Evolutionary conservation across 2,329 filamentous ascomycete genomes (phyloP).

Genomic region (Aureobasidium subglaciale): DNA sequence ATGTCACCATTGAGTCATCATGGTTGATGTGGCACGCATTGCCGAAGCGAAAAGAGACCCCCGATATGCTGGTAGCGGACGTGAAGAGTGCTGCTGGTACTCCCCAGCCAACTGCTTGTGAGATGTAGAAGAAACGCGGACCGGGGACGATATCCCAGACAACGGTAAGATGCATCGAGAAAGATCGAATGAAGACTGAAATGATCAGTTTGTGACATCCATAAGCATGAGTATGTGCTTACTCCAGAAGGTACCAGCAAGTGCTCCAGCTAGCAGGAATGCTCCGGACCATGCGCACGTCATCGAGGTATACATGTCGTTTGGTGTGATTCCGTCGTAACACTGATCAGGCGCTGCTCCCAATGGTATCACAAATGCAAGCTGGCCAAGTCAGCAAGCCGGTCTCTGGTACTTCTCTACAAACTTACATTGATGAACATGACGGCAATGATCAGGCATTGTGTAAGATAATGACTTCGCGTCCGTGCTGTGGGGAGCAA

Average conservation of each 20-base stretch:
- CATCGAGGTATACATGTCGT: conserved; percentile 77
- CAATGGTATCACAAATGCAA: conserved; percentile 86
- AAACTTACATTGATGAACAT: conserved; percentile 72
- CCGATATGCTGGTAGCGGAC: conserved; percentile 73
- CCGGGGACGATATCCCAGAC: conserved; percentile 94
- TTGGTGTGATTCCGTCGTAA: conserved; percentile 81
- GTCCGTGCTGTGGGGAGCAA: conserved; percentile 82
- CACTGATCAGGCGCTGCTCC: conserved; percentile 74
- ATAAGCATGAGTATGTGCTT: no score
- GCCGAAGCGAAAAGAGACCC: conserved; percentile 91
- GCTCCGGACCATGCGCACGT: conserved; percentile 85
- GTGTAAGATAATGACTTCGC: conserved; percentile 84
- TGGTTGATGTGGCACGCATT: conserved; percentile 93
- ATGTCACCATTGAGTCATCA: conserved; percentile 68
- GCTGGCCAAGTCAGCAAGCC: conserved; percentile 52
- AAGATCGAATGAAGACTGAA: conserved; percentile 69
- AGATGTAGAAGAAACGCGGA: conserved; percentile 78
- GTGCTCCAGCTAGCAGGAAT: conserved; percentile 78
- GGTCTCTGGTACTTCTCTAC: conserved; percentile 35
- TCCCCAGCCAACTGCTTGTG: conserved; percentile 75
- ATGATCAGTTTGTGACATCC: neutral
- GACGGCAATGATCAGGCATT: conserved; percentile 72
- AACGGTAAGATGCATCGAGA: conserved; percentile 93
- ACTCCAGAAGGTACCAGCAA: conserved; percentile 78
- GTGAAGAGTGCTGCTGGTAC: conserved; percentile 70